Conservation (phyloP, 768 basidiomycete species). For the Kwoniella dendrophila region DNA sequence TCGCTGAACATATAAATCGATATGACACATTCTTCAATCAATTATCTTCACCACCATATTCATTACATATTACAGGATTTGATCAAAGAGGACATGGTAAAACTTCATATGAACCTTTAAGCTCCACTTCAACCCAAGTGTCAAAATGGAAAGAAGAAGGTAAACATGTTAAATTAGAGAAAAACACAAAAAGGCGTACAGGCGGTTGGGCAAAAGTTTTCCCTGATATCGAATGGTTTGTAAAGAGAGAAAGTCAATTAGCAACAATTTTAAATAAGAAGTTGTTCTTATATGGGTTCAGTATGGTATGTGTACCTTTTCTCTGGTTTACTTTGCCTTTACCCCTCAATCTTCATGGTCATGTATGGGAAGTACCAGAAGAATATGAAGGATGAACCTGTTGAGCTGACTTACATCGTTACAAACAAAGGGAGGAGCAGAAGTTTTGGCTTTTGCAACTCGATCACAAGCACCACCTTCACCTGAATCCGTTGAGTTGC, state of each 20-base stretch:
- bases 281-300: slow-evolving; percentile 48
- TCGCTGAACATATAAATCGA: slow-evolving; percentile 45
- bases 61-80: slow-evolving; percentile 42
- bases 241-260: slow-evolving; percentile 29
- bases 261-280: slow-evolving; percentile 32
- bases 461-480: slow-evolving; percentile 32
- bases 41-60: slow-evolving; percentile 39
- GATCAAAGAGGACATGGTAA: slow-evolving; percentile 50
- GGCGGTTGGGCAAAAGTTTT: slow-evolving; percentile 50
- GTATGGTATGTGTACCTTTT: slow-evolving; percentile 39
- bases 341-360: too few species aligned
- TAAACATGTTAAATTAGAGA: slow-evolving; percentile 36
- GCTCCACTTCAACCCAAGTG: slow-evolving; percentile 24
- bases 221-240: slow-evolving; percentile 50
- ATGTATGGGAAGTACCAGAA: not conserved
- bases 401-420: not conserved
- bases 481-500: slow-evolving; percentile 25
- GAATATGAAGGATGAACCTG: not conserved
- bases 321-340: not conserved
- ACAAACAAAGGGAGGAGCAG: slow-evolving; percentile 40
- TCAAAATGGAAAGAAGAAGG: slow-evolving; percentile 42
- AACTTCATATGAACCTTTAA: slow-evolving; percentile 36
- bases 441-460: slow-evolving; percentile 44
- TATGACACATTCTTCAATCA: slow-evolving; percentile 45
- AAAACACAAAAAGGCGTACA: slow-evolving; percentile 38